Evolutionary conservation across 257 asterid genomes (phyloP).

Genomic region (Przewalskia tangutica): DNA sequence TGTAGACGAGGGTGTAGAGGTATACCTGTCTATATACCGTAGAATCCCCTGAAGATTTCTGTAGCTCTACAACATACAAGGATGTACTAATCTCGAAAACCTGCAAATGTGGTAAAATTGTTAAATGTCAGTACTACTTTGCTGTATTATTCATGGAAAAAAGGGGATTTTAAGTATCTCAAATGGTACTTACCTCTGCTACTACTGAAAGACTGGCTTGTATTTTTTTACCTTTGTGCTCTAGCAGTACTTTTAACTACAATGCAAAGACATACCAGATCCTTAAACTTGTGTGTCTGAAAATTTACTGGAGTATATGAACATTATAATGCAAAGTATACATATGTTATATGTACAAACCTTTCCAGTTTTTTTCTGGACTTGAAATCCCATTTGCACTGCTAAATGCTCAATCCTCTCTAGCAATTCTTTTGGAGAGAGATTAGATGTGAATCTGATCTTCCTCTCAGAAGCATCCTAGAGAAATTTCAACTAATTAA

Average conservation of each 20-base stretch:
- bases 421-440: conserved; percentile 65
- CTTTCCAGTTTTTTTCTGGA: conserved; percentile 79
- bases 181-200: conserved; percentile 55
- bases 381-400: conserved; percentile 61
- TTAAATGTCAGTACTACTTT: not conserved
- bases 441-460: conserved; percentile 74
- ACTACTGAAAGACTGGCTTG: conserved; percentile 49
- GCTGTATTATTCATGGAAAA: not conserved
- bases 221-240: conserved; percentile 33
- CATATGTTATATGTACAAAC: conserved; percentile 12
- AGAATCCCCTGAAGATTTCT: conserved; percentile 65
- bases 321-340: not conserved
- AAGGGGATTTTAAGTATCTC: not conserved
- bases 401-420: conserved; percentile 66
- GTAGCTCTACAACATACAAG: conserved; percentile 68
- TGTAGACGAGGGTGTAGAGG: not conserved
- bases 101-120: conserved; percentile 24
- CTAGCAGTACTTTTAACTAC: conserved; percentile 60
- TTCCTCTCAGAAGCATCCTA: conserved; percentile 93
- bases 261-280: not conserved
- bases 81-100: conserved; percentile 81
- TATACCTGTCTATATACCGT: conserved; percentile 65
- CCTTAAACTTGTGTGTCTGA: too few species aligned
- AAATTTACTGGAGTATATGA: not conserved
- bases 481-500: not conserved